Evolutionary conservation across 495 filamentous ascomycete genomes (phyloP).

Genomic region (Penicillium steckii): DNA sequence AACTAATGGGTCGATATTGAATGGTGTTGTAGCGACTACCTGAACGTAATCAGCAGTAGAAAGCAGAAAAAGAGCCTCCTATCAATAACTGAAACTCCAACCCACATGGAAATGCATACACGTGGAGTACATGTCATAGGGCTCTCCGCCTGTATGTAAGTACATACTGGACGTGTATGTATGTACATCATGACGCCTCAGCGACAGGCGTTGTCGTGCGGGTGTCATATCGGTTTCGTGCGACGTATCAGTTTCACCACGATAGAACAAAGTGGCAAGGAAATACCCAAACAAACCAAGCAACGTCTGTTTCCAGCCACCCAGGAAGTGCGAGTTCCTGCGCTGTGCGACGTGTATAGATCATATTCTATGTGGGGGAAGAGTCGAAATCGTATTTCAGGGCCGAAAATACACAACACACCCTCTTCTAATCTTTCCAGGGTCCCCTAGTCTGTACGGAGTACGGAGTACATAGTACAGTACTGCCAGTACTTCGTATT

Average conservation of each 20-base stretch:
- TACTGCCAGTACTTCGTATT: too few relatives aligned
- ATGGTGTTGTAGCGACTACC: too few relatives aligned
- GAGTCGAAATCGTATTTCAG: constrained; percentile 6
- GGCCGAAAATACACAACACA: not conserved
- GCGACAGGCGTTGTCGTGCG: constrained; percentile 1
- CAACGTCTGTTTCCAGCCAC: constrained; percentile 1
- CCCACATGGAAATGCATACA: constrained; percentile 12
- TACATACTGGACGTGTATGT: not conserved
- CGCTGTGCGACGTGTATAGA: constrained; percentile 17
- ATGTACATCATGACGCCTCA: not conserved
- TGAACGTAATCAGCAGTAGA: not conserved
- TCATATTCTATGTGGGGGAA: constrained; percentile 24
- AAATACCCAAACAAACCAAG: constrained; percentile 2
- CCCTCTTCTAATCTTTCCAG: too few relatives aligned
- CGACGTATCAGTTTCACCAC: constrained; percentile 22
- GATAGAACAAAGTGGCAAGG: not conserved
- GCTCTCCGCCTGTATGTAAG: not conserved
- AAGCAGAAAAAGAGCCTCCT: not conserved
- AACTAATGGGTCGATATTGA: too few relatives aligned
- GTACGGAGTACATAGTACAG: too few relatives aligned
- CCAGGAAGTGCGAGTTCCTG: constrained; percentile 14
- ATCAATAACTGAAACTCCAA: not conserved
- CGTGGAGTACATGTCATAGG: constrained; percentile 6
- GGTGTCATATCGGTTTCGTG: constrained; percentile 3
- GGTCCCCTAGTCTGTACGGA: too few relatives aligned